Percentiles rank a stretch among this genome's conserved stretches.
These are phyloP conservation scores for Eragrostis curvula DNA, from an alignment of 176 grass and related monocot species.

Conservation along the genomic window DNA sequence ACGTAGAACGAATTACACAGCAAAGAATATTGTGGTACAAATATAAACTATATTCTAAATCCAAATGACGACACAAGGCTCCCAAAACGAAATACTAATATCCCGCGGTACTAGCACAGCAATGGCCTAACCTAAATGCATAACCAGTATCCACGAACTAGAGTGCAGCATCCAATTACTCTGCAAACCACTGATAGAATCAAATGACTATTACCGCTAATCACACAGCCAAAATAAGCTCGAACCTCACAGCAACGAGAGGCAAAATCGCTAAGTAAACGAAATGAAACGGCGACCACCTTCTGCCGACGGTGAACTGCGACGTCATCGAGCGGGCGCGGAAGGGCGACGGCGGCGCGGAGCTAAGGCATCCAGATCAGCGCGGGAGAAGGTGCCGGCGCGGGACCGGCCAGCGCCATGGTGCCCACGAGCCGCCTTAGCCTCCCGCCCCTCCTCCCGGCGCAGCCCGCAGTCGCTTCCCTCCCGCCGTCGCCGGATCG, in stretches of 20 bases:
- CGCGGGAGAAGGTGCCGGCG: slow-evolving; percentile 39
- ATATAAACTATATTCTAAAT: background rate
- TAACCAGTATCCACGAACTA: background rate
- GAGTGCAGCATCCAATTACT: background rate
- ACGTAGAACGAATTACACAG: background rate
- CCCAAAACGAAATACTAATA: slow-evolving; percentile 6
- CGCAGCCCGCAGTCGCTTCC: too few relatives aligned
- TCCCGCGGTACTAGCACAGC: background rate
- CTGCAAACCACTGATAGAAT: background rate
- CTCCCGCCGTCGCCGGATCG: too few relatives aligned
- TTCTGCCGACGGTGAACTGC: slow-evolving; percentile 43
- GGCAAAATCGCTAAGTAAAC: background rate
- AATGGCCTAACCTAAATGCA: slow-evolving; percentile 11
- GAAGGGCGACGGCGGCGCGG: slow-evolving; percentile 38
- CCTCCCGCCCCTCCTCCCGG: slow-evolving; percentile 36
- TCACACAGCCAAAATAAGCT: background rate
- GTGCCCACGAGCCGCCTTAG: slow-evolving; percentile 53
- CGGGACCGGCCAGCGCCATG: slow-evolving; percentile 54
- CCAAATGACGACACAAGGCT: slow-evolving; percentile 17
- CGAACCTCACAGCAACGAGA: background rate
- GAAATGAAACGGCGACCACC: slow-evolving; percentile 12
- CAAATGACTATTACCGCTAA: background rate
- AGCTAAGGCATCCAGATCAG: slow-evolving; percentile 45
- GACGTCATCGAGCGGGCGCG: slow-evolving; percentile 22
- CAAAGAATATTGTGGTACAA: background rate